phyloP scores from a whole-genome alignment of 257 asterid genomes.

The Verbena officinalis region DNA sequence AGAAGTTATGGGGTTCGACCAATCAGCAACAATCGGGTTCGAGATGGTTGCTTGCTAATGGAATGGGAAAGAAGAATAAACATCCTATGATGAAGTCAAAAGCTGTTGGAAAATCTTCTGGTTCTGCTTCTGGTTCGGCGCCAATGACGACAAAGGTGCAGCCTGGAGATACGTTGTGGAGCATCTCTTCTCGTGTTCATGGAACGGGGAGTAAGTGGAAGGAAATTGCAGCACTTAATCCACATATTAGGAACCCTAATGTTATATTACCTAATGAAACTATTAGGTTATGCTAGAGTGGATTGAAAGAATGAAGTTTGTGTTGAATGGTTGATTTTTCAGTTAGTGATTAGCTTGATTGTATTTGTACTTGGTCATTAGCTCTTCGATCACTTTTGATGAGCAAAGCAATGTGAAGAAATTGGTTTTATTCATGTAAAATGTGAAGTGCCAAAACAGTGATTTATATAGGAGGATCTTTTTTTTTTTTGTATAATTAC shows the following conservation, averaged over 20 bases:
- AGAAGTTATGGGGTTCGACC: constrained; percentile 83
- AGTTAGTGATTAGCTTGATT: constrained; percentile 26
- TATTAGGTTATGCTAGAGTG: constrained; percentile 42
- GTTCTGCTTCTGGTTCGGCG: constrained; percentile 39
- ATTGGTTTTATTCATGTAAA: neutral
- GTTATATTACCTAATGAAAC: constrained; percentile 50
- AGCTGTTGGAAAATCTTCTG: constrained; percentile 42
- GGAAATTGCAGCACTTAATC: constrained; percentile 53
- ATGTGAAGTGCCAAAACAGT: neutral
- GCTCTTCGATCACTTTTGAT: constrained; percentile 2
- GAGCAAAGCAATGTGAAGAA: constrained; percentile 15
- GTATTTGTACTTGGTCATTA: constrained; percentile 21
- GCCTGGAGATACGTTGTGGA: constrained; percentile 79
- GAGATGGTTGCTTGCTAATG: constrained; percentile 96
- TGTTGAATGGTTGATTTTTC: constrained; percentile 3
- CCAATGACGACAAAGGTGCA: constrained; percentile 42
- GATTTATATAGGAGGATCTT: neutral
- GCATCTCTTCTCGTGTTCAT: constrained; percentile 64
- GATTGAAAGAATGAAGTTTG: constrained; percentile 2
- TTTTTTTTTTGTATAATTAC: neutral
- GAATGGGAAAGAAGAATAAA: constrained; percentile 98
- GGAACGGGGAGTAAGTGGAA: constrained; percentile 63
- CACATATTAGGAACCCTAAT: constrained; percentile 68
- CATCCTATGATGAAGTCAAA: constrained; percentile 78
- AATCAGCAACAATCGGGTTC: constrained; percentile 87